Evolutionary conservation across 2,329 filamentous ascomycete genomes (phyloP).

Genomic region (Curvularia sp.): DNA sequence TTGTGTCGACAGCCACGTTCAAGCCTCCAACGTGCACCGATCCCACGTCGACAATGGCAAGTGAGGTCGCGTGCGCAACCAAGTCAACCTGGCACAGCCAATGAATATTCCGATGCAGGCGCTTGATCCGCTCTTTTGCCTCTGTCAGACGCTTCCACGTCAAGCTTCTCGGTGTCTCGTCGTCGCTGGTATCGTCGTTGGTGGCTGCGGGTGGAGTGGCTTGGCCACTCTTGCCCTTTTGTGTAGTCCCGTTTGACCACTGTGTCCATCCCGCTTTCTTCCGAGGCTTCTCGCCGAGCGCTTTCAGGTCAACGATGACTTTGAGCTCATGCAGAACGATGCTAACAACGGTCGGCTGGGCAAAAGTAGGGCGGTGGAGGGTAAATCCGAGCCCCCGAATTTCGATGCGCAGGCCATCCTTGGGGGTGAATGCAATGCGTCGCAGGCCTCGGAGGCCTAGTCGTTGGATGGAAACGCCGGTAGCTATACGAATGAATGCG

Average conservation of each 20-base stretch:
- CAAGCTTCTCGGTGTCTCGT: conserved; percentile 63
- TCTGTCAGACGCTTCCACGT: conserved; percentile 82
- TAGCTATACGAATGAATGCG: conserved; percentile 88
- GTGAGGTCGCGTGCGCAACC: conserved; percentile 78
- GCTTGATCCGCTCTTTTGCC: conserved; percentile 85
- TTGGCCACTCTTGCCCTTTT: conserved; percentile 28
- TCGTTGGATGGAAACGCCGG: conserved; percentile 93
- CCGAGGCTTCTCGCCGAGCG: conserved; percentile 57
- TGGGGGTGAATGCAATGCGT: conserved; percentile 86
- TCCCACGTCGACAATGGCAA: conserved; percentile 81
- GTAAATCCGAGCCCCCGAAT: conserved; percentile 87
- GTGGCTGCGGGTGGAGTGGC: conserved; percentile 27
- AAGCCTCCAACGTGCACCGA: conserved; percentile 84
- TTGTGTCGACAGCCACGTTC: conserved; percentile 86
- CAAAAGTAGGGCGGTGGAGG: conserved; percentile 92
- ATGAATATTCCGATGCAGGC: conserved; percentile 81
- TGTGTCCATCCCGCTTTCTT: conserved; percentile 42
- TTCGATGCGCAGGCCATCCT: conserved; percentile 87
- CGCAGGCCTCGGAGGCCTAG: conserved; percentile 92
- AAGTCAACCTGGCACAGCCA: conserved; percentile 92
- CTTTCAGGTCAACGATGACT: conserved; percentile 78
- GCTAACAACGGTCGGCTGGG: conserved; percentile 95
- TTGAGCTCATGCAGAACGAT: conserved; percentile 85
- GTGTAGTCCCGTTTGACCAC: conserved; percentile 42
- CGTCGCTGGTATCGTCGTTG: conserved; percentile 46